These are phyloP conservation scores for Penicillium psychrofluorescens DNA, from an alignment of 495 filamentous ascomycete genomes.

Conservation along the genomic window DNA sequence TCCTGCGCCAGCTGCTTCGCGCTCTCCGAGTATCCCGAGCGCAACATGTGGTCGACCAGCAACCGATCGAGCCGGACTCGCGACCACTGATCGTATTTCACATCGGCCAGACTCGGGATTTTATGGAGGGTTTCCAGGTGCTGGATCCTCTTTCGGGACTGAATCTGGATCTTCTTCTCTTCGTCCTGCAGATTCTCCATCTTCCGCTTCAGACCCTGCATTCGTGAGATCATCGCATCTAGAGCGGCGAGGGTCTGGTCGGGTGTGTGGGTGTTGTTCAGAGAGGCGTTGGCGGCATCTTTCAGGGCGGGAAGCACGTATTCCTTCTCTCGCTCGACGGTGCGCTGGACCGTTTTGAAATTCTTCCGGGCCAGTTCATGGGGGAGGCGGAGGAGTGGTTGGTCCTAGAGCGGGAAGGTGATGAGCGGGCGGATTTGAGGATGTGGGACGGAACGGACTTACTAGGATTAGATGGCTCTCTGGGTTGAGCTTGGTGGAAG, in stretches of 20 bases:
- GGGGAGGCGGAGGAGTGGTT: slow-evolving; percentile 87
- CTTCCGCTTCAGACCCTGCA: slow-evolving; percentile 83
- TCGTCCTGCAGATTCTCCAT: slow-evolving; percentile 70
- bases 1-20: slow-evolving; percentile 66
- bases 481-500: slow-evolving; percentile 63
- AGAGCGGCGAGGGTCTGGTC: slow-evolving; percentile 68
- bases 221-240: slow-evolving; percentile 74
- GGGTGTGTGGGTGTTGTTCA: slow-evolving; percentile 50
- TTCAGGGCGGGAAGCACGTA: slow-evolving; percentile 62
- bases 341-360: slow-evolving; percentile 78
- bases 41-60: slow-evolving; percentile 81
- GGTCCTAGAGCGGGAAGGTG: slow-evolving; percentile 56
- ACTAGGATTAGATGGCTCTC: slow-evolving; percentile 68
- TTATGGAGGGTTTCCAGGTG: slow-evolving; percentile 74
- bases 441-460: slow-evolving; percentile 12
- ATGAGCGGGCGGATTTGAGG: slow-evolving; percentile 8
- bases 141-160: slow-evolving; percentile 65
- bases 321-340: slow-evolving; percentile 71
- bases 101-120: slow-evolving; percentile 79
- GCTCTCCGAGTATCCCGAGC: slow-evolving; percentile 74
- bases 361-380: slow-evolving; percentile 87
- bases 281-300: slow-evolving; percentile 58
- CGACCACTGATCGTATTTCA: slow-evolving; percentile 91
- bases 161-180: slow-evolving; percentile 63
- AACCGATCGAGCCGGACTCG: slow-evolving; percentile 72